Conservation (phyloP, 441 rosid species). For the Rhodomyrtus psidioides region DNA sequence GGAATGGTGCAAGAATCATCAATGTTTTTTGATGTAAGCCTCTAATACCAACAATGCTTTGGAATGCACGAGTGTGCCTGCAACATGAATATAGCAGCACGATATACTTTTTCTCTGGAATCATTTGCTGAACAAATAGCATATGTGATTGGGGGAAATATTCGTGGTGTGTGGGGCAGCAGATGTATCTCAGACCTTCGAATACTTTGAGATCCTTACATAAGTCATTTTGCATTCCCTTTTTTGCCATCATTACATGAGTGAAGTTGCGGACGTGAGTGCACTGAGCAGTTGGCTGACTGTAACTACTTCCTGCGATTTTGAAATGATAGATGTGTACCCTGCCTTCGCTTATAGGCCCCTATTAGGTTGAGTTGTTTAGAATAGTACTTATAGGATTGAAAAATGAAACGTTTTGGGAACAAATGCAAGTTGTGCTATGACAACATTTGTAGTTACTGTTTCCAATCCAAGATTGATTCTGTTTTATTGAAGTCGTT, state of each 20-base stretch:
- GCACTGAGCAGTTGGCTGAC: neutral
- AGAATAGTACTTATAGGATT: neutral
- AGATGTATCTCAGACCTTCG: neutral
- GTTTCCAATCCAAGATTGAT: neutral
- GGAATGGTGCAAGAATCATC: slow-evolving; percentile 37
- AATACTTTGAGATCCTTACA: neutral
- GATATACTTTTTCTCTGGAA: neutral
- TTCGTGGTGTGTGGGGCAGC: neutral
- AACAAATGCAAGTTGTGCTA: neutral
- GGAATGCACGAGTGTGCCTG: neutral
- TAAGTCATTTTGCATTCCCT: neutral
- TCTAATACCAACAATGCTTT: neutral
- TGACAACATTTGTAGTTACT: neutral
- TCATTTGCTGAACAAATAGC: neutral
- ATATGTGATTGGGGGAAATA: neutral
- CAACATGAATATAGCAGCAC: neutral
- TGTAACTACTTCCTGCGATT: neutral
- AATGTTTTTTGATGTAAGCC: slow-evolving; percentile 33
- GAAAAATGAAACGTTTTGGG: neutral
- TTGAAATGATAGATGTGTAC: neutral
- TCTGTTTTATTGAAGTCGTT: neutral
- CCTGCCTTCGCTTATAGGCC: neutral
- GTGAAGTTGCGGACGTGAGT: neutral
- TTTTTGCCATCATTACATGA: neutral
- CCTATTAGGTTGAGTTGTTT: neutral